Evolutionary conservation across 1,284 basidiomycete species (phyloP).

Genomic region (Singerocomus inundabilis): DNA sequence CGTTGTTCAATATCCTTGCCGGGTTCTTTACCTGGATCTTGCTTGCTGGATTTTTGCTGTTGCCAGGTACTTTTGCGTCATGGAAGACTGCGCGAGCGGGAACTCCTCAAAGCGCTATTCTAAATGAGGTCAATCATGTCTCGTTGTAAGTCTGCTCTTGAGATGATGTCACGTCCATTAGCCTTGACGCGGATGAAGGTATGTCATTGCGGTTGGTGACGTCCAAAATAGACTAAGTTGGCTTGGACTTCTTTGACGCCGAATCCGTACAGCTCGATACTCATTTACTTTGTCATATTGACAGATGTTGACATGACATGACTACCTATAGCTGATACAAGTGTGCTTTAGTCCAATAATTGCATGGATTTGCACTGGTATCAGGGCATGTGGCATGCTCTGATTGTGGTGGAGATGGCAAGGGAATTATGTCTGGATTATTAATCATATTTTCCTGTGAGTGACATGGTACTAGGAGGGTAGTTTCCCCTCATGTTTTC

Average conservation of each 20-base stretch:
- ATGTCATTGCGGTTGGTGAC: too few species aligned
- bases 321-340: too few species aligned
- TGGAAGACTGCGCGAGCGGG: slow-evolving; percentile 34
- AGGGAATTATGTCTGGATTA: slow-evolving; percentile 59
- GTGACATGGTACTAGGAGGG: slow-evolving; percentile 18
- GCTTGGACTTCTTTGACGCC: too few species aligned
- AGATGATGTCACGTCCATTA: slow-evolving; percentile 4
- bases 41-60: slow-evolving; percentile 56
- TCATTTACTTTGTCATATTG: too few species aligned
- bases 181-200: slow-evolving; percentile 33
- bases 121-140: slow-evolving; percentile 39
- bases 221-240: too few species aligned
- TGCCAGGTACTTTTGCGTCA: slow-evolving; percentile 57
- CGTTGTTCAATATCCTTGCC: slow-evolving; percentile 44
- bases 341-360: too few species aligned
- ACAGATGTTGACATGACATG: too few species aligned
- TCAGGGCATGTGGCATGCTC: slow-evolving; percentile 50
- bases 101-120: slow-evolving; percentile 31
- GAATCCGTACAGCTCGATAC: too few species aligned
- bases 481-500: slow-evolving; percentile 7
- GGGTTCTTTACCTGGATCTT: slow-evolving; percentile 59
- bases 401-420: slow-evolving; percentile 61
- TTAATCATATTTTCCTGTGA: slow-evolving; percentile 55
- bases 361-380: slow-evolving; percentile 51
- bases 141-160: slow-evolving; percentile 40